Conservation (phyloP, 208 protist species). For the Acanthamoeba rhysodes region DNA sequence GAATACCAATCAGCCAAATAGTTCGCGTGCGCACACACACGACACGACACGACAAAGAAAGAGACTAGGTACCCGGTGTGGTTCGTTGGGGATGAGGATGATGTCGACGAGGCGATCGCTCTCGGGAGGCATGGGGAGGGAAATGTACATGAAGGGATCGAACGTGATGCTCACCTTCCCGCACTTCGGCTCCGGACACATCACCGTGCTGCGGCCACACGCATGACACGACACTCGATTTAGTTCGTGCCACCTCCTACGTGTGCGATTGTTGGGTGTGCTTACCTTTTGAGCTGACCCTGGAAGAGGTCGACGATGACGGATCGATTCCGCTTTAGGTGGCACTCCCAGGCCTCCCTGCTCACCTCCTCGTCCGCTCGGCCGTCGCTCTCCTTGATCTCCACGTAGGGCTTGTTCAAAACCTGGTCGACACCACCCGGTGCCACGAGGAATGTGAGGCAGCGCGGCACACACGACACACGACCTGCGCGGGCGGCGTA, state of each 20-base stretch:
- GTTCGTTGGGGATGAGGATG: constrained; percentile 21
- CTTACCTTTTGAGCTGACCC: constrained; percentile 88
- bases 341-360: constrained; percentile 93
- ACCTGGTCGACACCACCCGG: constrained; percentile 64
- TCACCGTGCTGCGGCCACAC: constrained; percentile 64
- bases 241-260: no score
- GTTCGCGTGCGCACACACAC: no score
- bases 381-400: constrained; percentile 90
- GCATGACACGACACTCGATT: no score
- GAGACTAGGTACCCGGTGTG: background rate
- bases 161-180: constrained; percentile 89
- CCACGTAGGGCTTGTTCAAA: constrained; percentile 91
- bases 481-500: background rate
- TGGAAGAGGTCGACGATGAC: constrained; percentile 93
- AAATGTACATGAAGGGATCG: constrained; percentile 93
- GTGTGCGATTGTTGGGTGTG: background rate
- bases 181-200: constrained; percentile 81
- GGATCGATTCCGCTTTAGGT: constrained; percentile 94
- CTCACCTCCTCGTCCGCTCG: constrained; percentile 91
- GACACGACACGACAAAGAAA: no score
- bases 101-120: constrained; percentile 61
- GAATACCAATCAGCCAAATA: background rate
- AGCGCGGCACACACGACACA: background rate
- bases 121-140: constrained; percentile 83
- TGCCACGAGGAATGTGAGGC: background rate